phyloP scores from a whole-genome alignment of 1,284 basidiomycete genomes.

The Coniferiporia weirii region DNA sequence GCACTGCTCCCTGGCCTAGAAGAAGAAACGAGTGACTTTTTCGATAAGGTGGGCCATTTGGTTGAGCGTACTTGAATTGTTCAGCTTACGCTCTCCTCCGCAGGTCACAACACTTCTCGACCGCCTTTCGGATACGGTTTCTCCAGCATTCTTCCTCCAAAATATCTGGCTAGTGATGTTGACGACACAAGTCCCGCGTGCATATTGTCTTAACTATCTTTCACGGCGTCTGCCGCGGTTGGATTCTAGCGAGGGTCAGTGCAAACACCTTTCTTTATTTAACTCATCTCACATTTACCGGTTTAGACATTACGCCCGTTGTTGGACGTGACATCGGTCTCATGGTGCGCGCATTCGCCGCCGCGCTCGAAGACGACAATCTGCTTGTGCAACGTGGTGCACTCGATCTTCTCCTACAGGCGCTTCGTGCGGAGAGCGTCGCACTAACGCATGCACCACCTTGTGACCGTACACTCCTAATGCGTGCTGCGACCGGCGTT shows the following conservation, averaged over 20 bases:
- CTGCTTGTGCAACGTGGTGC: conserved; percentile 79
- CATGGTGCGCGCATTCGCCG: conserved; percentile 87
- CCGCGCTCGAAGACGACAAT: conserved; percentile 87
- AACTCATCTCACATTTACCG: conserved; percentile 10
- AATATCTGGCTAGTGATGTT: conserved; percentile 93
- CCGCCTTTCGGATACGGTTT: conserved; percentile 75
- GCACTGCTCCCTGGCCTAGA: conserved; percentile 91
- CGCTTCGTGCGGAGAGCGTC: conserved; percentile 67
- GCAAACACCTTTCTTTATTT: not conserved
- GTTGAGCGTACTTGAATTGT: not conserved
- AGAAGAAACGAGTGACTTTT: conserved; percentile 95
- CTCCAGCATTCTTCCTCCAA: conserved; percentile 88
- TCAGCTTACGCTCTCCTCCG: not conserved
- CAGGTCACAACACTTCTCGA: conserved; percentile 84
- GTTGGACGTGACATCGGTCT: conserved; percentile 86
- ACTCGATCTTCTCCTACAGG: conserved; percentile 76
- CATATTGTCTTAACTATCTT: conserved; percentile 86
- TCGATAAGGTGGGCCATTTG: conserved; percentile 69
- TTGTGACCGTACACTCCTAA: conserved; percentile 70
- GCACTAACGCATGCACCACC: conserved; percentile 60
- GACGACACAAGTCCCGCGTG: conserved; percentile 82
- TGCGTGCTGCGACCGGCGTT: conserved; percentile 75
- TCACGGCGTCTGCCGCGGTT: conserved; percentile 70
- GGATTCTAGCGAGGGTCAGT: conserved; percentile 62
- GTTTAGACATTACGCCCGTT: conserved; percentile 62